Base-by-base conservation (phyloP, 306 rosid species). In the Hippophae gyantsensis region DNA sequence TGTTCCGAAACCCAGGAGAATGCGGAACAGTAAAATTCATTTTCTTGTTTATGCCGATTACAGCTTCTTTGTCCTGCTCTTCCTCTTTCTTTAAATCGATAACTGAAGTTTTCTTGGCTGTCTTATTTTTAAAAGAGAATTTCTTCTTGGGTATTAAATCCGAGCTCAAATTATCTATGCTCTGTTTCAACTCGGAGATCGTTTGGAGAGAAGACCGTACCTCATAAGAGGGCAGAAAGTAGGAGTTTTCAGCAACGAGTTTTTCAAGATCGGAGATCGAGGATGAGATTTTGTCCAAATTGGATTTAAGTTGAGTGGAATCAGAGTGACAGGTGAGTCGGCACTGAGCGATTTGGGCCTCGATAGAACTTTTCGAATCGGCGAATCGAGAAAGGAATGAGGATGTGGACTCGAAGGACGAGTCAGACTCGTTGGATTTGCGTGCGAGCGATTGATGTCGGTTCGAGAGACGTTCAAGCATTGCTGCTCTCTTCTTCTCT, bases 191-290 rank as follows among this genome's bases (percentile, higher is more conserved):
- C 25, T 92, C 93, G 13, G 85, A 76, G 45, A 83, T 43, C 26
- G 85, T 60, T 74, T 87, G 83, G 26, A 87, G 88, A 5, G 95
- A 83, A 25, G 95, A 73, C 6, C 89, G 85, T 38, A 92, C 85
- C 65, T 87, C 98, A 14, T 85, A 85, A 0, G 84, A 83, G 2
- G 99, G 99, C 14, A 92, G 63, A 60, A 72, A 81, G 66, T 83
- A 88, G 8, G 90, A 88, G 69, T 78, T 80, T 70, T 92, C 72
- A 10, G 95, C 95, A 10, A 92, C 81, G 32, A 82, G 86, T 60
- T 85, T 88, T 32, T 92, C 93, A 14, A 92, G 72, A 60, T 87
- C 84, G 60, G 86, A 79, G 63, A 92, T 85, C 50, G 88, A 76
- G 13, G 74, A 57, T 13, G 96, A 78, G 72, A 88, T 77, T 45